Percentiles rank a stretch among this genome's conserved stretches.
phyloP scores from a whole-genome alignment of 148 eudicot genomes.

The Chenopodium berlandieri region DNA sequence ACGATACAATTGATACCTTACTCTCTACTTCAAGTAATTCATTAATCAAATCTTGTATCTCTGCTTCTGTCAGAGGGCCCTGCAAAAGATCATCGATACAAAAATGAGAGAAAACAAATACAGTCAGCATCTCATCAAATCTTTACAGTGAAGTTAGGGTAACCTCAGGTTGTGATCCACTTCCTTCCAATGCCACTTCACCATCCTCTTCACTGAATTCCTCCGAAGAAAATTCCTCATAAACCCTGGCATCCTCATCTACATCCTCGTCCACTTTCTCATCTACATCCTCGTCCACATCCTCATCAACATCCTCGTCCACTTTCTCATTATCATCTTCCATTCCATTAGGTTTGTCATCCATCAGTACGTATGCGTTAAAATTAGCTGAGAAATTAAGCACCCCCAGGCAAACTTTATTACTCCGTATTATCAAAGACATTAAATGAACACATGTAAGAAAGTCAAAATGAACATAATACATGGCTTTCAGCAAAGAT shows the following conservation, averaged over 20 bases:
- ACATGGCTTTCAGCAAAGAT: neutral
- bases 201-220: conserved; percentile 43
- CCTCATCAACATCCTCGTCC: conserved; percentile 41
- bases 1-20: conserved; percentile 47
- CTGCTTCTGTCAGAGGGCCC: conserved; percentile 79
- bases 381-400: neutral
- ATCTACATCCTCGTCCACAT: conserved; percentile 20
- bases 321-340: conserved; percentile 31
- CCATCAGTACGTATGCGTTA: conserved; percentile 21
- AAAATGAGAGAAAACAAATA: conserved; percentile 2
- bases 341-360: conserved; percentile 11
- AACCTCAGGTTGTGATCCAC: conserved; percentile 40
- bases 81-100: conserved; percentile 19
- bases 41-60: conserved; percentile 72
- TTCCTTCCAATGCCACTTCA: conserved; percentile 37
- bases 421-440: too few species aligned
- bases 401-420: neutral
- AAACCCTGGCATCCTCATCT: conserved; percentile 37
- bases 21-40: conserved; percentile 88
- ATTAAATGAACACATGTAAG: too few species aligned
- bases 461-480: too few species aligned
- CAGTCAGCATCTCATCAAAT: neutral
- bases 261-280: conserved; percentile 39
- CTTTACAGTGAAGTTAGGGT: neutral
- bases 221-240: conserved; percentile 40